Base-by-base conservation (phyloP, 1,139 yeast genomes). In the Nakaseomyces delphensis region DNA sequence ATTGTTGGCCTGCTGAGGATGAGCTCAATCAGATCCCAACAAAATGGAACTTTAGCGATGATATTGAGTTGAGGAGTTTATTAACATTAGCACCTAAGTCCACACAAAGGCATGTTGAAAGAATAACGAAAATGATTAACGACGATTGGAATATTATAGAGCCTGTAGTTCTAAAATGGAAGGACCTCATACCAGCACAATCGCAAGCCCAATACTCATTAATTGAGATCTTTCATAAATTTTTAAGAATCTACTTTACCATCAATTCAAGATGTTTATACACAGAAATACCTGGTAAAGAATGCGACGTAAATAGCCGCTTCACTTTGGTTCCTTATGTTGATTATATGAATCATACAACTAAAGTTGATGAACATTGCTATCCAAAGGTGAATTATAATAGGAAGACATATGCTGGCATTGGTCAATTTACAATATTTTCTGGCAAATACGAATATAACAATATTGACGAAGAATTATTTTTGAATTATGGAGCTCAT, bases 261-360 rank as follows among this genome's bases (percentile, higher is more conserved):
- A 83, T 89, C 41, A 91, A 91, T 59, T 83, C 96, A 1, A 80
- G 98, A 64, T 89, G 97, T 58, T 66, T 91, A 10, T 89, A 85
- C 59, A 81, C 83, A 80, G 71, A 74, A 4, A 63, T 85, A 2
- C 79, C 84, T 0, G 70, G 71, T 40, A 70, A 74, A 38, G 64
- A 67, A 40, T 64, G 45, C 40, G 71, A 54, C 16, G 37, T 19
- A 1, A 41, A 44, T 11, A 87, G 83, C 52, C 83, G 85, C 56
- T 80, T 87, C 63, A 85, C 97, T 1, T 67, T 91, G 76, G 96
- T 93, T 0, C 98, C 98, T 0, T 81, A 69, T 50, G 89, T 89
- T 11, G 98, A 91, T 65, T 83, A 84, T 57, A 66, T 91, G 44
- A 91, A 91, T 63, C 97, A 91, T 62, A 67, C 77, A 9, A 63